Evolutionary conservation across 164 flowering plant genomes (phyloP).

Genomic region (Macadamia tetraphylla): DNA sequence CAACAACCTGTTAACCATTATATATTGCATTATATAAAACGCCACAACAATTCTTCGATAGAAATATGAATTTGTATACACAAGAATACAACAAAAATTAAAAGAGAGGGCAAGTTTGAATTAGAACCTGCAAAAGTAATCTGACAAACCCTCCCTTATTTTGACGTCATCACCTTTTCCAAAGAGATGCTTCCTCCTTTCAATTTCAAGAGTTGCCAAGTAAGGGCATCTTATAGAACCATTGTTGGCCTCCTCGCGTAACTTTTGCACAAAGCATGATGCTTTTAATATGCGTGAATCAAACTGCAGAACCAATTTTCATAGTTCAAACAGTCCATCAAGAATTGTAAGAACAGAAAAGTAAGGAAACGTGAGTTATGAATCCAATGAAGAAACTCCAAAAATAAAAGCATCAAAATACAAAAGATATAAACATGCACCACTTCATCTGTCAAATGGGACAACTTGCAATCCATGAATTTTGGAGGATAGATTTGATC

Average conservation of each 20-base stretch:
- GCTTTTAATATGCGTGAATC: conserved; percentile 62
- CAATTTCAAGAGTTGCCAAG: conserved; percentile 82
- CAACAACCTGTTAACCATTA: too few relatives aligned
- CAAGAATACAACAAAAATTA: not conserved
- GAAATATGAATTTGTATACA: too few relatives aligned
- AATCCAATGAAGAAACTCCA: not conserved
- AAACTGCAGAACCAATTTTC: conserved; percentile 53
- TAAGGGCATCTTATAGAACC: conserved; percentile 51
- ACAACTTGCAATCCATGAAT: conserved; percentile 32
- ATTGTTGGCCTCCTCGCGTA: conserved; percentile 29
- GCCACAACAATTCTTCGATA: too few relatives aligned
- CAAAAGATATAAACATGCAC: conserved; percentile 27
- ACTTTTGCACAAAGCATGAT: conserved; percentile 40
- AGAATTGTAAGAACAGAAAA: not conserved
- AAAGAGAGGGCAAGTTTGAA: conserved; percentile 1
- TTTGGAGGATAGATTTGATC: conserved; percentile 33
- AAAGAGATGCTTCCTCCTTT: conserved; percentile 52
- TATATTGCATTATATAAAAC: too few relatives aligned
- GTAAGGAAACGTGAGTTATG: not conserved
- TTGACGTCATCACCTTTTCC: conserved; percentile 50
- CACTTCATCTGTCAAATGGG: conserved; percentile 59
- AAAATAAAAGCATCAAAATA: not conserved
- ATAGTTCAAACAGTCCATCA: conserved; percentile 9
- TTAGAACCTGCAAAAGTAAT: conserved; percentile 61
- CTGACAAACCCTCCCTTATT: conserved; percentile 44